phyloP scores from a whole-genome alignment of 345 rosid species.

The Boechera stricta region DNA sequence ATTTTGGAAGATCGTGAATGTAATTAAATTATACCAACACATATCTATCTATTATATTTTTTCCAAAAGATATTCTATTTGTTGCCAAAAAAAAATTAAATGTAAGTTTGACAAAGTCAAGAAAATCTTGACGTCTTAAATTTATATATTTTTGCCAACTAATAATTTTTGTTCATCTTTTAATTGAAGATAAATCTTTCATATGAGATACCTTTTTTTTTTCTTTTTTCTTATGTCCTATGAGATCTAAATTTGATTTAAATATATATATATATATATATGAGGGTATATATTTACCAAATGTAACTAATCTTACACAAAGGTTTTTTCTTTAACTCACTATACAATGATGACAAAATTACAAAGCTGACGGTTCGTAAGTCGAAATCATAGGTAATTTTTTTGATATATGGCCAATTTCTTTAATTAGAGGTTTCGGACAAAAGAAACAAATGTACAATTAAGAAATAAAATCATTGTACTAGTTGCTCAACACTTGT shows the following conservation, averaged over 20 bases:
- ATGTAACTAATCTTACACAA: not conserved
- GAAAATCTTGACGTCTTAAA: not conserved
- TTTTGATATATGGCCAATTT: not conserved
- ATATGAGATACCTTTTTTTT: too few species aligned
- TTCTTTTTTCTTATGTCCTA: not conserved
- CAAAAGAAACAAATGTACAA: slow-evolving; percentile 1
- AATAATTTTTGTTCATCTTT: not conserved
- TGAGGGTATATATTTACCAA: not conserved
- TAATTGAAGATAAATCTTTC: not conserved
- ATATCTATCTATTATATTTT: not conserved
- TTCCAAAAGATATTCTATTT: not conserved
- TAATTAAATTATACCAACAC: not conserved
- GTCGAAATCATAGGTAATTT: not conserved
- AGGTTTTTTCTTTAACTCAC: not conserved
- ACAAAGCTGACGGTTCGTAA: not conserved
- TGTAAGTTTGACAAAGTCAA: not conserved
- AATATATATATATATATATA: not conserved
- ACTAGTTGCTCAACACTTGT: not conserved
- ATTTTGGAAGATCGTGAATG: not conserved
- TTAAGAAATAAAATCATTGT: not conserved
- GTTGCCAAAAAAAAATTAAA: not conserved
- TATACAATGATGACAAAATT: not conserved
- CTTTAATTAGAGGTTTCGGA: not conserved
- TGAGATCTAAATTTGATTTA: not conserved
- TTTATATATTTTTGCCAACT: not conserved